phyloP scores from a whole-genome alignment of 2,329 filamentous ascomycete species.

The Fusarium lateritium region DNA sequence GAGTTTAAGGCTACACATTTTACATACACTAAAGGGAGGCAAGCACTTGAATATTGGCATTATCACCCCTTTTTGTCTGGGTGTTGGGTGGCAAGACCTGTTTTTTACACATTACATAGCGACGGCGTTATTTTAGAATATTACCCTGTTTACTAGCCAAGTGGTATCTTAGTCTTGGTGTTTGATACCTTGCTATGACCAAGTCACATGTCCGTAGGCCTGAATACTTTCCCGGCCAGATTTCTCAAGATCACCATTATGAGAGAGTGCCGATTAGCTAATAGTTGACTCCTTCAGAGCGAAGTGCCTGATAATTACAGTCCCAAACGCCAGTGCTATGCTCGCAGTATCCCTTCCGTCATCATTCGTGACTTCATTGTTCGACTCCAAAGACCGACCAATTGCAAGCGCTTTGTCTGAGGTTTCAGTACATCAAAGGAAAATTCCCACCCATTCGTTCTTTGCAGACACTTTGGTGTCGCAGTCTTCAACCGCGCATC shows the following conservation, averaged over 20 bases:
- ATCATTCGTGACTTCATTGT: constrained; percentile 37
- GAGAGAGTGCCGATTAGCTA: not conserved
- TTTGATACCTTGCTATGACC: not conserved
- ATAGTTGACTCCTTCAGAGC: constrained; percentile 2
- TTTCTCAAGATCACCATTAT: constrained; percentile 9
- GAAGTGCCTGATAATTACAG: constrained; percentile 18
- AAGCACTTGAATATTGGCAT: constrained; percentile 9
- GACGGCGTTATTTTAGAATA: constrained; percentile 33
- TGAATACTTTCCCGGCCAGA: not conserved
- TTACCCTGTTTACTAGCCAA: constrained; percentile 10
- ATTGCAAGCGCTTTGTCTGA: constrained; percentile 9
- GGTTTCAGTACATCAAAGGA: constrained; percentile 60
- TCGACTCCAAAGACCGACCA: constrained; percentile 1
- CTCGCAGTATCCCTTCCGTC: constrained; percentile 28
- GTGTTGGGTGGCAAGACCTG: constrained; percentile 18
- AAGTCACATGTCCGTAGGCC: constrained; percentile 6
- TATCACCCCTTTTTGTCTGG: constrained; percentile 5
- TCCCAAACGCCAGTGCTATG: constrained; percentile 43
- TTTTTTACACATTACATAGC: constrained; percentile 31
- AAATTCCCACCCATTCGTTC: constrained; percentile 74
- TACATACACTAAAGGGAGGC: not conserved
- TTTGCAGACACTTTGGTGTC: constrained; percentile 67
- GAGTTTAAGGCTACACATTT: constrained; percentile 15
- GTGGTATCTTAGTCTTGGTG: not conserved
- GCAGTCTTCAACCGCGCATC: constrained; percentile 72